phyloP scores from a whole-genome alignment of 495 filamentous ascomycete genomes.

The Arthonia radiata region DNA sequence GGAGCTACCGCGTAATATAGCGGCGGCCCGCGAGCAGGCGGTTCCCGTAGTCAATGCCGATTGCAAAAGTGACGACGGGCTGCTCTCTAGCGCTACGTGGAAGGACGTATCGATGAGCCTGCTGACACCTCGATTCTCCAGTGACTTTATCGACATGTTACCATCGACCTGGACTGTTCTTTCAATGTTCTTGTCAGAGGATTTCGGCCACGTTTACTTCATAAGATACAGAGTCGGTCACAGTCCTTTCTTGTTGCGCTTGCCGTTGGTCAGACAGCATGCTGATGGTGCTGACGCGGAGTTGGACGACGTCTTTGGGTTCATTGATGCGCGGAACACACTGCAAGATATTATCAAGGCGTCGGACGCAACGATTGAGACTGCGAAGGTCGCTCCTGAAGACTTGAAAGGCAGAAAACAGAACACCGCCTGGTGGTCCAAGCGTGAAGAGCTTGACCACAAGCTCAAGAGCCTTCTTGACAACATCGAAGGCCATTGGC shows the following conservation, averaged over 20 bases:
- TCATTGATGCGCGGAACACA: constrained; percentile 48
- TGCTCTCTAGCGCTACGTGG: too few relatives aligned
- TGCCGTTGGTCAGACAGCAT: constrained; percentile 60
- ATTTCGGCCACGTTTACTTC: constrained; percentile 54
- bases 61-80: too few relatives aligned
- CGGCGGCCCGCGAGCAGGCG: too few relatives aligned
- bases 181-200: constrained; percentile 61
- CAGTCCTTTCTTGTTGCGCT: constrained; percentile 56
- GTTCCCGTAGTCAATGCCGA: too few relatives aligned
- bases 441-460: constrained; percentile 51
- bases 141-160: constrained; percentile 56
- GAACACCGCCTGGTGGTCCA: constrained; percentile 71
- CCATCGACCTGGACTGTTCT: constrained; percentile 64
- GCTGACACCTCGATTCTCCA: too few relatives aligned
- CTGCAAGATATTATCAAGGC: constrained; percentile 56
- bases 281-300: constrained; percentile 50
- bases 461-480: constrained; percentile 53
- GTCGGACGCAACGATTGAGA: constrained; percentile 62
- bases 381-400: constrained; percentile 21
- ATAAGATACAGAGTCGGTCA: constrained; percentile 48
- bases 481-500: constrained; percentile 79
- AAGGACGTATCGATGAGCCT: too few relatives aligned
- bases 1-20: too few relatives aligned
- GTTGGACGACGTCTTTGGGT: constrained; percentile 64
- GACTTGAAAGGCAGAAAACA: constrained; percentile 27